Base-by-base conservation (phyloP, 2,329 filamentous ascomycete genomes). In the Clarireedia monteithiana region DNA sequence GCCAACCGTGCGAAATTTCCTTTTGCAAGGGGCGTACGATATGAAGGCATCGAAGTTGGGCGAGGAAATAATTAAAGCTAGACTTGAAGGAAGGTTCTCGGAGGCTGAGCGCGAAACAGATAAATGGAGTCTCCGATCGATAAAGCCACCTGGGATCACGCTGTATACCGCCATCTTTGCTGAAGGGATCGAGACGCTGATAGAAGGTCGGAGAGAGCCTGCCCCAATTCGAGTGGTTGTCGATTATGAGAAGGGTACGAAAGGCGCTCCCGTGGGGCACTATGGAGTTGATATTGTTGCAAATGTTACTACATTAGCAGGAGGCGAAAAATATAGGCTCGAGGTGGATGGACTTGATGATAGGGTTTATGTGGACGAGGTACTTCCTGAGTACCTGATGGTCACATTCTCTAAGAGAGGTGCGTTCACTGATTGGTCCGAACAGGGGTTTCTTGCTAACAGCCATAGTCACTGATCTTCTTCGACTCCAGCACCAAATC, bases 41-140 rank as follows among this genome's bases (percentile, higher is more conserved):
- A 85, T 84, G 26, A 91, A 85, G 68, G 89, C 87, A 1, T 75
- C 77, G 17, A 88, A 86, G 59, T 85, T 89, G 71, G 83, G 84
- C 27, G 92, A 97, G 71, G 94, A 97, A 61, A 78, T 96, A 12
- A 83, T 85, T 48, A 95, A 92, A 72, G 91, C 91, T 7, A 84
- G 86, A 61, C 83, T 96, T 14, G 92, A 96, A 71, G 87, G 85
- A 5, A 82, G 91, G 10, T 96, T 95, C 66, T 75, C 88, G 0
- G 91, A 96, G 68, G 70, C 75, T n/a, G 89, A 96, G 73, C 83
- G 91, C 57, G 90, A 96, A 69, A 82, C 86, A 57, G 79, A 84
- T 15, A 83, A 81, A 63, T 96, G 90, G 91, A 88, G 88, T 34
- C 79, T 95, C 34, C 82, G 90, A 39, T 87, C 84, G 20, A 79